Base-by-base conservation (phyloP, 208 protist species). In the Acanthamoeba polyphaga region DNA sequence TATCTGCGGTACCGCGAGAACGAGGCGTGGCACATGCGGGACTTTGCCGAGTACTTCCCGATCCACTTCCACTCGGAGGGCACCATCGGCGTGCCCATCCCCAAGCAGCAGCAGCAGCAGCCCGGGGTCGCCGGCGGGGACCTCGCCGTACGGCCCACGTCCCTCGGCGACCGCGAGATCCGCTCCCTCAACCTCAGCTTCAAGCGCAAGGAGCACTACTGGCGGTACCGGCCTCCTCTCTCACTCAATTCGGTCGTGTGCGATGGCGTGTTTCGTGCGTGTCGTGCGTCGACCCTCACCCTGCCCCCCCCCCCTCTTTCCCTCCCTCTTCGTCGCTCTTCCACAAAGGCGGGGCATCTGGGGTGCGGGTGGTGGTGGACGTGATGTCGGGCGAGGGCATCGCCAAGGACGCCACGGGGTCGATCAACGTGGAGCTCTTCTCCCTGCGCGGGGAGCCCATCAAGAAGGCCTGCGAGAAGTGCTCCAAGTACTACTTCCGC, bases 401-500 rank as follows among this genome's bases (percentile, higher is more conserved):
- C 34, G 74, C 43, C 74, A 82, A 82, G 74, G 74, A 82, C 43
- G 74, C 74, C 74, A 82, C 74, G 19, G 74, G 74, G 74, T 82
- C 74, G 19, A 82, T 82, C 29, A 82, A 82, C 27, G 74, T 82
- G 24, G 74, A 82, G 43, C 43, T 82, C 19, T 82, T 82, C 27
- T 82, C 74, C 34, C 29, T 82, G 19, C 74, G 74, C 13, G 74
- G 74, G 17, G 74, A 82, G 74, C 74, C 74, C 74, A 32, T 82
- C n/a, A 82, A 49, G 43, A 82, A 82, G 43, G 74, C 74, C 19
- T 82, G 74, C 74, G 74, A 82, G 43, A 82, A 82, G 74, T 82
- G 74, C 43, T 82, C 74, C 74, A 82, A 82, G 43, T 82, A 82
- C 74, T 82, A 82, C 74, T 82, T 82, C 43, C 29, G 74, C 34